A percentile compares a stretch with the other conserved stretches of the same genome.
Conservation (phyloP, 768 basidiomycete species). For the Tremella fuciformis region DNA sequence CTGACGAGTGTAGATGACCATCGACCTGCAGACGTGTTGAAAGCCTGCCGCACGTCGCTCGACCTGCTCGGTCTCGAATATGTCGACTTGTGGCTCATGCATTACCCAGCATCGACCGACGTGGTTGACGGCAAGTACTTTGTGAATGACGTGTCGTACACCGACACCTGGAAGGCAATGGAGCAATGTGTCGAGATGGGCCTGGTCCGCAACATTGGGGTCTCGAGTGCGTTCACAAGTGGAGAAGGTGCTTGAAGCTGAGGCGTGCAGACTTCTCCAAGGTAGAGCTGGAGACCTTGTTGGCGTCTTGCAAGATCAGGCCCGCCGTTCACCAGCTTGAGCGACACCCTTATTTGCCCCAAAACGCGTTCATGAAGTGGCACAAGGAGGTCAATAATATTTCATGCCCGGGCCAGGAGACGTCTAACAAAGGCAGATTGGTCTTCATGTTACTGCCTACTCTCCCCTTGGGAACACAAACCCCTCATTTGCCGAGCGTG, state of each 20-base stretch:
- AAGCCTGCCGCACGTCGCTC: constrained; percentile 60
- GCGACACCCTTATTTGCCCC: constrained; percentile 18
- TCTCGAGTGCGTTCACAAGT: constrained; percentile 57
- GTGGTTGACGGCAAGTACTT: constrained; percentile 56
- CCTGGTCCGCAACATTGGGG: constrained; percentile 71
- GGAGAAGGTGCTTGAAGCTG: not conserved
- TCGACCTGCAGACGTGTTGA: constrained; percentile 66
- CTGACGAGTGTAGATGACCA: constrained; percentile 52
- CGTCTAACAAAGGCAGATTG: constrained; percentile 1
- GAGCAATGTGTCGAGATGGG: constrained; percentile 70
- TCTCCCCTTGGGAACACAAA: constrained; percentile 66
- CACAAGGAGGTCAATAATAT: constrained; percentile 13
- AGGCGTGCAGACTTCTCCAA: constrained; percentile 59
- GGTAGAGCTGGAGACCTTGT: constrained; percentile 53
- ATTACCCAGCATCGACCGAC: constrained; percentile 58
- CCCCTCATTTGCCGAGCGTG: constrained; percentile 12
- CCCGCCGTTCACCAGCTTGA: constrained; percentile 19
- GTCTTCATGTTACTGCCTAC: constrained; percentile 56
- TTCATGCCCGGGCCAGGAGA: no score
- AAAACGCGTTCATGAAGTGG: constrained; percentile 14
- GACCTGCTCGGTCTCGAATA: constrained; percentile 55
- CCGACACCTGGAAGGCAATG: constrained; percentile 71
- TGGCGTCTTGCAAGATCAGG: constrained; percentile 16
- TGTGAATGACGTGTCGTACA: constrained; percentile 52
- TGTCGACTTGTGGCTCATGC: constrained; percentile 73